A percentile compares a stretch with the other conserved stretches of the same genome.
These are phyloP conservation scores for Helenozyma baotianmanensis DNA, from an alignment of 805 yeast genomes.

Conservation along the genomic window DNA sequence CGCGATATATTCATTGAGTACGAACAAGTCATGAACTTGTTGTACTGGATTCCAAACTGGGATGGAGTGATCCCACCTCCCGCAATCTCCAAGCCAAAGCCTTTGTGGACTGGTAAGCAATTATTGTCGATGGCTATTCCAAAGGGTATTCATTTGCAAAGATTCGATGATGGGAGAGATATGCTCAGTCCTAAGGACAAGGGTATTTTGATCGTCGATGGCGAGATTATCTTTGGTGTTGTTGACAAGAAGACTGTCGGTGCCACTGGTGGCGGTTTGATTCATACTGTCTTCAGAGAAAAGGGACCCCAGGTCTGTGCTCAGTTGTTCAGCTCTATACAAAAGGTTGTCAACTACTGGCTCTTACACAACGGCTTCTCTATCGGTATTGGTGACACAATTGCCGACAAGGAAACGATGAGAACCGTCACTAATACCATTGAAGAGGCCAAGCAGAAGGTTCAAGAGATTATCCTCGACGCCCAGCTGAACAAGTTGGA, in stretches of 20 bases:
- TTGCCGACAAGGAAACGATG: conserved; percentile 97
- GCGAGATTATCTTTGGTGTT: conserved; percentile 96
- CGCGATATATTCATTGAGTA: conserved; percentile 85
- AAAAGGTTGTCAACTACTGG: conserved; percentile 96
- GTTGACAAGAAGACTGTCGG: conserved; percentile 98
- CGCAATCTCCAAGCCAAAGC: conserved; percentile 88
- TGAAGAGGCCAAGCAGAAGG: conserved; percentile 88
- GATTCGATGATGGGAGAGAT: conserved; percentile 88
- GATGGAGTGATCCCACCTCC: conserved; percentile 97
- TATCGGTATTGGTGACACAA: conserved; percentile 99
- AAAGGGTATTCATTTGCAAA: conserved; percentile 88
- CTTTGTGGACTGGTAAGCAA: conserved; percentile 97
- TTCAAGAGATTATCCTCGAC: conserved; percentile 85
- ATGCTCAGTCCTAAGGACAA: conserved; percentile 82
- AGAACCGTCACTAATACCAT: conserved; percentile 88
- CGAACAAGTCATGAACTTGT: conserved; percentile 93
- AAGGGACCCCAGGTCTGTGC: conserved; percentile 93
- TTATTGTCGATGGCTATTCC: conserved; percentile 90
- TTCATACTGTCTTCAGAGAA: conserved; percentile 96
- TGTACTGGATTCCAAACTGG: conserved; percentile 98
- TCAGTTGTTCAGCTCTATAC: conserved; percentile 83
- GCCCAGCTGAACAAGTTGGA: conserved; percentile 86
- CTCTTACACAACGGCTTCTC: conserved; percentile 94
- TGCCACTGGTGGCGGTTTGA: conserved; percentile 96
- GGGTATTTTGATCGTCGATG: conserved; percentile 94